Conservation (phyloP, 1,284 basidiomycete genomes). For the Chiua sp. region DNA sequence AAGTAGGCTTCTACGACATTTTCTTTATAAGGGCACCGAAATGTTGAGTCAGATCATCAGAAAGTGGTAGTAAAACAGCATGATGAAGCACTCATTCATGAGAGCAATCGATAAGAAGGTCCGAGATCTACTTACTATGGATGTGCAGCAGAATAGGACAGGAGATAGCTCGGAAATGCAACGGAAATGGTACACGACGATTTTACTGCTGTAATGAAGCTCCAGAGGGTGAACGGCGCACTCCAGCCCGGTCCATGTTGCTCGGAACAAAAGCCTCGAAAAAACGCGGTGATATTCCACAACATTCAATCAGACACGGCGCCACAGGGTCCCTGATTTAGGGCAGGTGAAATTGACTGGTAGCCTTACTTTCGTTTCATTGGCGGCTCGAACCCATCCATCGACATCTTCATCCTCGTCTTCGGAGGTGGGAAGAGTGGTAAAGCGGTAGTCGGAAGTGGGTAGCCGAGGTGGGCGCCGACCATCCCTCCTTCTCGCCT, state of each 20-base stretch:
- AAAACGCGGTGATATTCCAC: slow-evolving; percentile 14
- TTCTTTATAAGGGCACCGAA: slow-evolving; percentile 38
- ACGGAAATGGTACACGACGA: slow-evolving; percentile 32
- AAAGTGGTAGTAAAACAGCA: slow-evolving; percentile 20
- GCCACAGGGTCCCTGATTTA: slow-evolving; percentile 40
- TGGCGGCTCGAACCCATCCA: slow-evolving; percentile 34
- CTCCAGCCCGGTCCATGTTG: slow-evolving; percentile 15
- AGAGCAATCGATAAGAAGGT: slow-evolving; percentile 39
- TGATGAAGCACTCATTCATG: slow-evolving; percentile 17
- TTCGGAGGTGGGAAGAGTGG: slow-evolving; percentile 50
- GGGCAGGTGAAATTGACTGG: slow-evolving; percentile 36
- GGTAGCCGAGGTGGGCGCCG: slow-evolving; percentile 44
- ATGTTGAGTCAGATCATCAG: slow-evolving; percentile 25
- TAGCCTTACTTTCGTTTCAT: slow-evolving; percentile 20
- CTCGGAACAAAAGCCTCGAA: slow-evolving; percentile 11
- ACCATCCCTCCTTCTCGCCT: not conserved
- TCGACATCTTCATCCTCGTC: slow-evolving; percentile 46
- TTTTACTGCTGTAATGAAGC: slow-evolving; percentile 24
- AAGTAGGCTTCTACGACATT: slow-evolving; percentile 18
- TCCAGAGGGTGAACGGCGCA: slow-evolving; percentile 16
- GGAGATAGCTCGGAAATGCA: slow-evolving; percentile 29
- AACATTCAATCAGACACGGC: slow-evolving; percentile 28
- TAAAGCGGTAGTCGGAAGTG: slow-evolving; percentile 50
- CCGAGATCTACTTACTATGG: slow-evolving; percentile 25
- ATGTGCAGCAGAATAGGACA: slow-evolving; percentile 22